phyloP scores from a whole-genome alignment of 1,139 yeast species.

The Scheffersomyces parashehatae region DNA sequence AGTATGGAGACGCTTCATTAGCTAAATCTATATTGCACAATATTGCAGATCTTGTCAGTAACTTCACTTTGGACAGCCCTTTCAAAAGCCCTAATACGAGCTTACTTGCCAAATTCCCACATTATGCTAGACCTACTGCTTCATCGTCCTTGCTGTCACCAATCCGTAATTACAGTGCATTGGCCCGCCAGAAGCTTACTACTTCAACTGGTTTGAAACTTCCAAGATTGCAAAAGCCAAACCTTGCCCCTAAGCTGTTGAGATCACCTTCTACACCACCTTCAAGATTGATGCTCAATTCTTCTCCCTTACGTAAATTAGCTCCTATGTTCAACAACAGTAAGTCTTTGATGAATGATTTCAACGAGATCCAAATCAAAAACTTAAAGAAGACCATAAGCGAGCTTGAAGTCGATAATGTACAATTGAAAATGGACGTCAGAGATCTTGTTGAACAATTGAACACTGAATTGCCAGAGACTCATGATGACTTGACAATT shows the following conservation, averaged over 20 bases:
- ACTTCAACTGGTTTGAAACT: constrained; percentile 11
- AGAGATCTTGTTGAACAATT: constrained; percentile 5
- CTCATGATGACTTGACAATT: constrained; percentile 5
- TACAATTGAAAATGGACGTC: constrained; percentile 11
- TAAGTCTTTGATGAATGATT: constrained; percentile 1
- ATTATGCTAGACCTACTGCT: constrained; percentile 35
- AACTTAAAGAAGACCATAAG: constrained; percentile 10
- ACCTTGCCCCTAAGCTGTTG: constrained; percentile 5
- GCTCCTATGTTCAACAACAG: background rate
- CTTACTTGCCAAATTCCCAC: constrained; percentile 15
- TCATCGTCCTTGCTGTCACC: constrained; percentile 13
- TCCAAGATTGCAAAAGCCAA: constrained; percentile 6
- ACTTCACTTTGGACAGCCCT: constrained; percentile 16
- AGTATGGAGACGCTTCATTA: constrained; percentile 24
- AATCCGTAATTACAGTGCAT: background rate
- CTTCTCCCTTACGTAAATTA: constrained; percentile 6
- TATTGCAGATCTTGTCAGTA: constrained; percentile 24
- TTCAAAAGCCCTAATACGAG: constrained; percentile 4
- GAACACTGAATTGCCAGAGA: constrained; percentile 2
- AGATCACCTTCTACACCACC: constrained; percentile 6
- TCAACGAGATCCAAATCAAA: constrained; percentile 7
- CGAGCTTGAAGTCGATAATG: constrained; percentile 12
- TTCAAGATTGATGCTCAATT: constrained; percentile 4
- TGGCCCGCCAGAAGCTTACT: constrained; percentile 2
- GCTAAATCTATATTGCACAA: constrained; percentile 29